Evolutionary conservation across 2,329 filamentous ascomycete genomes (phyloP).

Genomic region (Trichothecium sympodiale): DNA sequence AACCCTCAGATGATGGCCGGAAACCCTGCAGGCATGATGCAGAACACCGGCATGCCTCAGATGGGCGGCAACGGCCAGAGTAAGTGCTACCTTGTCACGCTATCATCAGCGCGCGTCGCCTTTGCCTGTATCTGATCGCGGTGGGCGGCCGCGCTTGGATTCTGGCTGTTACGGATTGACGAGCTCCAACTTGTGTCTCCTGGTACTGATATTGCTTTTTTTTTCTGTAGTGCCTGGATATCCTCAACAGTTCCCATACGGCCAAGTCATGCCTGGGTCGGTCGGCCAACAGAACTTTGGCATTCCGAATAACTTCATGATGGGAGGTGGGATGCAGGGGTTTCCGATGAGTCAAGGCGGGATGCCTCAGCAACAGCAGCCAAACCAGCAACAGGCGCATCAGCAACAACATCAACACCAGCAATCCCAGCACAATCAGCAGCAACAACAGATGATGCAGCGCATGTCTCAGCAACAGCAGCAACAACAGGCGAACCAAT

Average conservation of each 20-base stretch:
- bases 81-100: constrained; percentile 25
- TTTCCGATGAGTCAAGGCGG: constrained; percentile 44
- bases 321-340: constrained; percentile 38
- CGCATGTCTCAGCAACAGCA: constrained; percentile 10
- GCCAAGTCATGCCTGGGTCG: constrained; percentile 36
- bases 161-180: no score
- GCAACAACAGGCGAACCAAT: constrained; percentile 6
- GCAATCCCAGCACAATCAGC: constrained; percentile 13
- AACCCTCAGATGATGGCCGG: constrained; percentile 45
- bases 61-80: constrained; percentile 50
- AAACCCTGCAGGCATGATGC: constrained; percentile 51
- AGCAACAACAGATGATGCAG: constrained; percentile 6
- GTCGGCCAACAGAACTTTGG: constrained; percentile 41
- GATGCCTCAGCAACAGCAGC: constrained; percentile 35
- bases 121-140: not conserved
- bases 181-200: no score
- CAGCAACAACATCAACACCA: constrained; percentile 11
- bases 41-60: constrained; percentile 46
- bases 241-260: constrained; percentile 49
- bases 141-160: not conserved
- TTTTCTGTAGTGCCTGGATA: constrained; percentile 44
- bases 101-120: not conserved
- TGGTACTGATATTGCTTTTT: no score
- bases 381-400: constrained; percentile 16
- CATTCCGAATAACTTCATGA: constrained; percentile 31